phyloP scores from a whole-genome alignment of 2,329 filamentous ascomycete genomes.

The Aspergillus brasiliensis region DNA sequence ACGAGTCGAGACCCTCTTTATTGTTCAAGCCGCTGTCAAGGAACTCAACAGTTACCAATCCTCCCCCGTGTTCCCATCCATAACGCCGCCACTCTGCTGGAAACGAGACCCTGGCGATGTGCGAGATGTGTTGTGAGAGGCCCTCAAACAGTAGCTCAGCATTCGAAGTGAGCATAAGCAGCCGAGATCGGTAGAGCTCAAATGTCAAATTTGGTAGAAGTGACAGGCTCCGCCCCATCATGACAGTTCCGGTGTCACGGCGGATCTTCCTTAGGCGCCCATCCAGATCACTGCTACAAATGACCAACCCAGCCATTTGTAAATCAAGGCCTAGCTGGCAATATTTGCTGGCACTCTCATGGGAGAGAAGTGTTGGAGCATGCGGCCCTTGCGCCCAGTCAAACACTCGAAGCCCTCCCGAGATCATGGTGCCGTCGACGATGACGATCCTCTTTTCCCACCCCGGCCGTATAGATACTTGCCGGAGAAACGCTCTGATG shows the following conservation, averaged over 20 bases:
- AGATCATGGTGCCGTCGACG: background rate
- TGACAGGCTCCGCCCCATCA: no score
- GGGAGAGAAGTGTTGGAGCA: background rate
- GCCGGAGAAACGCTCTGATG: background rate
- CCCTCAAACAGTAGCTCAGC: background rate
- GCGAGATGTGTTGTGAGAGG: background rate
- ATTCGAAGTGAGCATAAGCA: background rate
- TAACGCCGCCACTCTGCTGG: background rate
- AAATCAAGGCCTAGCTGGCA: background rate
- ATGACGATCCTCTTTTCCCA: background rate
- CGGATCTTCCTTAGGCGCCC: no score
- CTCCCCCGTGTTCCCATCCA: background rate
- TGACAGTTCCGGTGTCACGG: no score
- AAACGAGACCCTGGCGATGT: background rate
- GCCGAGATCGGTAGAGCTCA: background rate
- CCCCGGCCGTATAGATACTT: background rate
- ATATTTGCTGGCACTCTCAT: constrained; percentile 1
- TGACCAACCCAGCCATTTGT: background rate
- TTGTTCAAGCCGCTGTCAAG: background rate
- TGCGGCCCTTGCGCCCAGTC: background rate
- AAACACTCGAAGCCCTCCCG: background rate
- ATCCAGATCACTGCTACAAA: background rate
- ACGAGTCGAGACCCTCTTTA: background rate
- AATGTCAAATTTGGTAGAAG: background rate
- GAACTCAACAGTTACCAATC: background rate